Evolutionary conservation across 1,284 basidiomycete genomes (phyloP), one percentile per base, ranked within the genome.

Genomic region (Heimioporus retisporus): DNA sequence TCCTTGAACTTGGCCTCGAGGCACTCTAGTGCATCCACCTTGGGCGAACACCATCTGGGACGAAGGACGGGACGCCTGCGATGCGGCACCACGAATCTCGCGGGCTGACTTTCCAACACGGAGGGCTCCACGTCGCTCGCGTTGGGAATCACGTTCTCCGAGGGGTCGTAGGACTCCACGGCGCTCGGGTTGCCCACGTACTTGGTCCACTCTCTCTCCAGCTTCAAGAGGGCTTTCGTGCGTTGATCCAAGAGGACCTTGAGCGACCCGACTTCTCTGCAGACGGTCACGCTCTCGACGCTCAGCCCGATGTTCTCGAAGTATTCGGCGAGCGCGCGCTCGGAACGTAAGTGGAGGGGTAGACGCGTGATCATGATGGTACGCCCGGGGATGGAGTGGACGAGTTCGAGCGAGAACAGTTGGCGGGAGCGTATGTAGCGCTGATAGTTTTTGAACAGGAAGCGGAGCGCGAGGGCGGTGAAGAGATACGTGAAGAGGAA

Each of bases 401-500:
- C 96, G 35, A 98, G 89, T 77, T 98, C 96, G 51, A 99, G 86
- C 0, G 95, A 95, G 81, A 96, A 98, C 13, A 97, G 87, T 77
- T 99, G 97, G 2, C 97, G 90, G 4, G 95, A 90, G n/a, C 92
- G 92, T 64, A 99, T 89, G 81, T 97, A 99, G 25, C 92, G 90
- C 57, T 90, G 86, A 78, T 97, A 99, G 78, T 97, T 97, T 71
- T 90, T 89, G 84, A 96, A 92, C 61, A 98, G 90, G 81, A 94
- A 94, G 65, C 90, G 90, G 68, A 99, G 88, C 1, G 95, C 89
- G 61, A 98, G 88, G 58, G 91, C 75, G 3, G 96, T 96, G 85
- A 99, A 97, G 59, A 97, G 82, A 81, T 97, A 98, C 4, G 96
- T 96, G 83, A 98, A 97, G 65, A 96, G 77, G 61, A 99, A 89